Evolutionary conservation across 1,139 yeast genomes (phyloP), one percentile per base, ranked within the genome.

Genomic region (Saccharomyces uvarum): DNA sequence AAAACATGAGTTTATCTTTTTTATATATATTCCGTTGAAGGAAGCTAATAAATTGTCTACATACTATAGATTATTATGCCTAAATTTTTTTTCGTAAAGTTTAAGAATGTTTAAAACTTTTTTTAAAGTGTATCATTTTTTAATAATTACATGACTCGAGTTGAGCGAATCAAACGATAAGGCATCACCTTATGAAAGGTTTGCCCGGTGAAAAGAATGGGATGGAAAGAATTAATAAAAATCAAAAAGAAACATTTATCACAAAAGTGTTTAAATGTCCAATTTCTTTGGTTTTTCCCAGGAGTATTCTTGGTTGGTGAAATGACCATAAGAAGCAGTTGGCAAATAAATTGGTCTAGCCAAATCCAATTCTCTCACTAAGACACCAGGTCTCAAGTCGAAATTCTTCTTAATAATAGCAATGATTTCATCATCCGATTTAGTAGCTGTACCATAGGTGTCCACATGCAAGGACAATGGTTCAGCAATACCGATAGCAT

Each of bases 401-500:
- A 93, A 93, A 87, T 95, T 93, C 77, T 86, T 83, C 75, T 84
- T 82, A 76, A 93, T 86, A 73, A 93, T 90, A 62, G 79, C 86
- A 62, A 91, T 97, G 72, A 93, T 85, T 79, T 93, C 91, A 57
- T 83, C 88, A 63, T 95, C 88, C 54, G 91, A 73, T 80, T 86
- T 81, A 75, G 88, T 82, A 67, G 97, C 90, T 63, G 99, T 95
- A 71, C 99, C 99, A 76, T 95, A 95, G 61, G 97, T 86, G 77
- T 95, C 98, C 69, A 93, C 97, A 76, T 89, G 86, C 75, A 93
- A 86, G 55, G 97, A 89, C 74, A 95, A 85, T 72, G 99, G 99
- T 79, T 95, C 98, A 69, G 99, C 98, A 69, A 93, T 97, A 87
- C 99, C 99, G 75, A 93, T 93, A 73, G 99, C 99, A 75, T 93